Evolutionary conservation across 306 rosid species (phyloP).

Genomic region (Crotalaria pallida): DNA sequence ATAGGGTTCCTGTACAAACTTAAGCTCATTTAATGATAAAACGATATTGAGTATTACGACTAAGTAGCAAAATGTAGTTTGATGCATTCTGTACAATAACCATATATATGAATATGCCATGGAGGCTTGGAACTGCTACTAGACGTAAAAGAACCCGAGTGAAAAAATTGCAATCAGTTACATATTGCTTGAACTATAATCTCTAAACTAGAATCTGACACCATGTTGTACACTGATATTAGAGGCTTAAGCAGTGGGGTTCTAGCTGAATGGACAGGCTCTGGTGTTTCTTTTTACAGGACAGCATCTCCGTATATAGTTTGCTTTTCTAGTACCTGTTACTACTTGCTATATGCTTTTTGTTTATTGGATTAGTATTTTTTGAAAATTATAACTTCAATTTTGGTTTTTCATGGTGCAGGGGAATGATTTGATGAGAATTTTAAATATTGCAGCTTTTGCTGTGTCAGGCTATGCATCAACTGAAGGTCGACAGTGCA

Average conservation of each 20-base stretch:
- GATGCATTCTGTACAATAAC: background rate
- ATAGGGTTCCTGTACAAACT: background rate
- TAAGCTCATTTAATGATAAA: background rate
- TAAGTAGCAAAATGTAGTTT: conserved; percentile 4
- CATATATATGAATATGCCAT: background rate
- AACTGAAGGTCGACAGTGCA: conserved; percentile 97
- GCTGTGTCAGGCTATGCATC: conserved; percentile 98
- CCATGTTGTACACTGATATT: background rate
- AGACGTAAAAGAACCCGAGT: background rate
- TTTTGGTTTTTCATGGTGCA: conserved; percentile 47
- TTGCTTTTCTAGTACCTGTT: background rate
- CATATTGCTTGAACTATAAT: background rate
- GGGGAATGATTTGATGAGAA: conserved; percentile 97
- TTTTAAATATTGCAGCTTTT: conserved; percentile 85
- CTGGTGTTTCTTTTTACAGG: background rate
- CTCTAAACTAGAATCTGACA: background rate
- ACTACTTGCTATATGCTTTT: background rate
- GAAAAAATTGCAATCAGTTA: background rate
- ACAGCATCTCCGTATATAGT: background rate
- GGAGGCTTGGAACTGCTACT: background rate
- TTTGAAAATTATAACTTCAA: conserved; percentile 28
- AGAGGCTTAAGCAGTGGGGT: background rate
- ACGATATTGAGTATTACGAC: background rate
- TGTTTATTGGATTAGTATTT: background rate
- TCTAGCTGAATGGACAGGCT: background rate